These are phyloP conservation scores for Mortierella sp. DNA, from an alignment of 371 early-diverging fungal species.

Conservation along the genomic window DNA sequence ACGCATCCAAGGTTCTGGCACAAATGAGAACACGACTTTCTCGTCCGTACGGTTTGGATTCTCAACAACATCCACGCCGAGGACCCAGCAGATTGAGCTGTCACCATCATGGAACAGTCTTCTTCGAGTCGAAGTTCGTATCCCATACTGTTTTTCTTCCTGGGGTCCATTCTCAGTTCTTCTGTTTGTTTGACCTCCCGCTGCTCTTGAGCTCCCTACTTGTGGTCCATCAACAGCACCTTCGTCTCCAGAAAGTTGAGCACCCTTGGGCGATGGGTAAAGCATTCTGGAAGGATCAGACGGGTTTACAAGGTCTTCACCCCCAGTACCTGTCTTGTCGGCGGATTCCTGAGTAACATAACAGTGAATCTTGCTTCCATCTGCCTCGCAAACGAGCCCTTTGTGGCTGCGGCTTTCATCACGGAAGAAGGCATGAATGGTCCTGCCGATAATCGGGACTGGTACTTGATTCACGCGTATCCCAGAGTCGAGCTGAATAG, in stretches of 20 bases:
- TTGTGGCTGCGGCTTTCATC: conserved; percentile 7
- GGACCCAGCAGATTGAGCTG: conserved; percentile 37
- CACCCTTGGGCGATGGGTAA: background rate
- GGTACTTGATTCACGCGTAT: conserved; percentile 17
- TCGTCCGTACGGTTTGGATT: conserved; percentile 2
- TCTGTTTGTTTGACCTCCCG: background rate
- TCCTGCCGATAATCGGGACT: conserved; percentile 27
- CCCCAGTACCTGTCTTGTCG: background rate
- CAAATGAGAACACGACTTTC: conserved; percentile 34
- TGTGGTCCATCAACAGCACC: conserved; percentile 8
- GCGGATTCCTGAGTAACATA: conserved; percentile 24
- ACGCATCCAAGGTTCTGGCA: conserved; percentile 53
- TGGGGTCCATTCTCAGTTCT: too few species aligned
- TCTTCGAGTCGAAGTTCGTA: conserved; percentile 6
- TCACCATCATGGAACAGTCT: conserved; percentile 39
- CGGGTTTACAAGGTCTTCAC: too few species aligned
- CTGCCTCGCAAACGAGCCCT: conserved; percentile 23
- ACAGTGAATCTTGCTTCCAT: conserved; percentile 27
- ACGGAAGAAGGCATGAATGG: conserved; percentile 24
- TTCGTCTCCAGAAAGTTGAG: too few species aligned
- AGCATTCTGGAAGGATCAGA: background rate
- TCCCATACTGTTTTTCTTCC: conserved; percentile 13
- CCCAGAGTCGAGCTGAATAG: conserved; percentile 39
- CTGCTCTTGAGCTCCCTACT: conserved; percentile 1
- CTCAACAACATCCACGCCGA: conserved; percentile 34